These are phyloP conservation scores for Phenoliferia sp. DNA, from an alignment of 1,284 basidiomycete genomes.

Conservation along the genomic window DNA sequence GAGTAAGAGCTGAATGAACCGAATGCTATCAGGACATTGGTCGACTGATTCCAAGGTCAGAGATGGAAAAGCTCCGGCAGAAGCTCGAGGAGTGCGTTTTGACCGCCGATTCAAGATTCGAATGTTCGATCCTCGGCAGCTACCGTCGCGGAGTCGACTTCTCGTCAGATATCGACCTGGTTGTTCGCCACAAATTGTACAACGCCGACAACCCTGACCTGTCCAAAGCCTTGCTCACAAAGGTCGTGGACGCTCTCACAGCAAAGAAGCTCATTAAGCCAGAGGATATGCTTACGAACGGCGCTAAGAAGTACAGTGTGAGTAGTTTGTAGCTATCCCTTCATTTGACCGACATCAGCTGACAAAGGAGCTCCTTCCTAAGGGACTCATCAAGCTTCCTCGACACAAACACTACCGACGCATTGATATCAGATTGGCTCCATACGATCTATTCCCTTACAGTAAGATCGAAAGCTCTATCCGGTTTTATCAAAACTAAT, in stretches of 20 bases:
- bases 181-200: slow-evolving; percentile 23
- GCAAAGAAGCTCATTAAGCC: slow-evolving; percentile 9
- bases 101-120: slow-evolving; percentile 15
- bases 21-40: slow-evolving; percentile 24
- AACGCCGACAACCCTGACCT: slow-evolving; percentile 22
- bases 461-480: slow-evolving; percentile 5
- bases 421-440: slow-evolving; percentile 28
- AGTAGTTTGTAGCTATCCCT: not conserved
- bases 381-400: slow-evolving; percentile 28
- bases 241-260: slow-evolving; percentile 17
- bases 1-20: not conserved
- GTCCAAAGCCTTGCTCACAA: slow-evolving; percentile 14
- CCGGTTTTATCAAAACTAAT: slow-evolving; percentile 4
- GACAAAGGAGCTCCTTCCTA: not conserved
- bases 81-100: slow-evolving; percentile 14
- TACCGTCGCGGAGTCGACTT: slow-evolving; percentile 29
- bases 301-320: slow-evolving; percentile 24
- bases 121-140: slow-evolving; percentile 32
- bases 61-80: slow-evolving; percentile 24
- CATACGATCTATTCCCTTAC: slow-evolving; percentile 18
- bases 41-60: slow-evolving; percentile 31
- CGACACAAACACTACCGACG: slow-evolving; percentile 17
- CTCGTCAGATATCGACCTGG: slow-evolving; percentile 23
- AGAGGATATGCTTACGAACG: slow-evolving; percentile 22
- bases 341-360: too few species aligned